Percentiles rank a stretch among this genome's conserved stretches.
Evolutionary conservation across 768 basidiomycete species (phyloP).

Genomic region (Tylopilus rubrobrunneus): DNA sequence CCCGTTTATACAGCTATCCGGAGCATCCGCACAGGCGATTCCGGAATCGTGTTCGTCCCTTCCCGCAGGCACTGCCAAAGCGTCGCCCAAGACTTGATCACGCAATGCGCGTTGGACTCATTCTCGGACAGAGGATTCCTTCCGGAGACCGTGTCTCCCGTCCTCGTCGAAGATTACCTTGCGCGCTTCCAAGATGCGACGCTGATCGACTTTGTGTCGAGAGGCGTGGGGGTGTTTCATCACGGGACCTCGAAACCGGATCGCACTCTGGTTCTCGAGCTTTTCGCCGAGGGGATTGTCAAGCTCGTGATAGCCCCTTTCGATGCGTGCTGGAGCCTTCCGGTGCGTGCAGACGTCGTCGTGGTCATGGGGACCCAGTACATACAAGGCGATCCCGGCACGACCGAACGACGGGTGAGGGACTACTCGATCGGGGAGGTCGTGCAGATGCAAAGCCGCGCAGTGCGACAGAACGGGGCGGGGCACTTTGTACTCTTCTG

Average conservation of each 20-base stretch:
- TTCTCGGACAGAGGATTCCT: constrained; percentile 69
- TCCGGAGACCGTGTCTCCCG: constrained; percentile 43
- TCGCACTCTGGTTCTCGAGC: constrained; percentile 66
- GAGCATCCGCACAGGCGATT: constrained; percentile 38
- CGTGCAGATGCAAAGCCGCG: constrained; percentile 88
- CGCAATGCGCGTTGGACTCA: constrained; percentile 76
- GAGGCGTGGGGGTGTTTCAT: constrained; percentile 87
- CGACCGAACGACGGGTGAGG: constrained; percentile 59
- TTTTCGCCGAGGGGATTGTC: constrained; percentile 77
- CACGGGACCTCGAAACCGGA: constrained; percentile 66
- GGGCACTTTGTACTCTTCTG: constrained; percentile 86
- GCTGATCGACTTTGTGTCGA: constrained; percentile 69
- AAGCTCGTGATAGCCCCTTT: constrained; percentile 79
- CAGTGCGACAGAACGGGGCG: constrained; percentile 55
- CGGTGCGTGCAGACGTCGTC: constrained; percentile 76
- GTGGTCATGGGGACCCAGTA: constrained; percentile 94
- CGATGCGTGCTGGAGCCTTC: constrained; percentile 87
- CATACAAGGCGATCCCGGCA: constrained; percentile 44
- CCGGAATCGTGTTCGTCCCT: constrained; percentile 83
- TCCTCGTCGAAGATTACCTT: constrained; percentile 57
- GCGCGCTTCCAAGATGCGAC: constrained; percentile 55
- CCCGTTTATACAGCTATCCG: constrained; percentile 79
- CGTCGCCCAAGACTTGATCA: constrained; percentile 81
- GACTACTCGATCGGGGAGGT: constrained; percentile 83
- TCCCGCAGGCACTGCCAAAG: constrained; percentile 71